phyloP scores from a whole-genome alignment of 176 grass and related monocot genomes.

The Carex littledalei region DNA sequence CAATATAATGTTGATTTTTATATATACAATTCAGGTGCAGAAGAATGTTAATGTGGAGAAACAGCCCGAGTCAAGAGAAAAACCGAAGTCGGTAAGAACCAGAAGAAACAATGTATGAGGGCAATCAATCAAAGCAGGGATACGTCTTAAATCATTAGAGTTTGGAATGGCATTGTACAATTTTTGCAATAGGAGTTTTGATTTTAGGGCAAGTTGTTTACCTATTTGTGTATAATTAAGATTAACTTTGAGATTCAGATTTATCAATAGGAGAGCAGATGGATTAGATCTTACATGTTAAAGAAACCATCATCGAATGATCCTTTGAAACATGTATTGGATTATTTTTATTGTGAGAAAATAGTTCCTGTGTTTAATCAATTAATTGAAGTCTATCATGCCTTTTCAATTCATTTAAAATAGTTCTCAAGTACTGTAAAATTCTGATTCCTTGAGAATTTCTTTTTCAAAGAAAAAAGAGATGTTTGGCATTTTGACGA shows the following conservation, averaged over 20 bases:
- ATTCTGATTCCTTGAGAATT: neutral
- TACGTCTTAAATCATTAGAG: neutral
- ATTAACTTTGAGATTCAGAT: neutral
- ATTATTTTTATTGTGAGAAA: neutral
- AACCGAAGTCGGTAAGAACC: slow-evolving; percentile 2
- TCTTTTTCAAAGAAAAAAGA: no score
- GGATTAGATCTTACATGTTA: neutral
- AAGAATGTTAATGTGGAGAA: neutral
- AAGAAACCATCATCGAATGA: no score
- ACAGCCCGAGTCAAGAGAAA: neutral
- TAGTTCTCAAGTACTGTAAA: neutral
- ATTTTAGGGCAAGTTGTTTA: neutral
- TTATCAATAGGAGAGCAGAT: neutral
- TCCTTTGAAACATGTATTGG: neutral
- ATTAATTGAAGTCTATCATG: neutral
- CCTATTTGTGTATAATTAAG: neutral
- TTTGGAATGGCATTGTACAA: neutral
- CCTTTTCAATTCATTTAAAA: neutral
- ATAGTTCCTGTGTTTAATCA: neutral
- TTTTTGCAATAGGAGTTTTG: neutral
- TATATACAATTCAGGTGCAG: neutral
- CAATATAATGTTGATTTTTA: neutral
- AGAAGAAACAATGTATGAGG: neutral
- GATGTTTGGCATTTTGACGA: neutral
- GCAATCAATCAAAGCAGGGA: neutral